phyloP scores from a whole-genome alignment of 805 yeast species.

The Henningerozyma blattae region DNA sequence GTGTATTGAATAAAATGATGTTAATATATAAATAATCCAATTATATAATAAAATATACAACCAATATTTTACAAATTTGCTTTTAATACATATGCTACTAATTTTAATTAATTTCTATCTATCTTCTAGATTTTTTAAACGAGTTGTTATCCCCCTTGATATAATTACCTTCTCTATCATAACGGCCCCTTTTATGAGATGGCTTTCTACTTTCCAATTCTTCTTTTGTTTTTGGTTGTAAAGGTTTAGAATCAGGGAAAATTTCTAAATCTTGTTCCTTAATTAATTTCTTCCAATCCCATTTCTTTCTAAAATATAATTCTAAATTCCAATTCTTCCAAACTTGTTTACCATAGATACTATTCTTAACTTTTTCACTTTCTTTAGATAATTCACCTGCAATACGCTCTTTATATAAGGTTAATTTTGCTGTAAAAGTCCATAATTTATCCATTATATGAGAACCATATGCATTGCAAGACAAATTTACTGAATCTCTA shows the following conservation, averaged over 20 bases:
- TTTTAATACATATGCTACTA: too few species aligned
- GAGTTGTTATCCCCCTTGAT: not conserved
- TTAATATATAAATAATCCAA: too few species aligned
- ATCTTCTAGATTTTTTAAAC: not conserved
- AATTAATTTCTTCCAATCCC: conserved; percentile 67
- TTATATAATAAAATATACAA: too few species aligned
- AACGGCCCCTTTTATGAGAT: too few species aligned
- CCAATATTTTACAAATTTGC: too few species aligned
- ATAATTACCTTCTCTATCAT: not conserved
- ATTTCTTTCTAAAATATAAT: conserved; percentile 34
- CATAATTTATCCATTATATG: conserved; percentile 80
- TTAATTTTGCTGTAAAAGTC: conserved; percentile 64
- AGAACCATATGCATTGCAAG: conserved; percentile 84
- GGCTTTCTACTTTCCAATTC: too few species aligned
- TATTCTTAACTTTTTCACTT: conserved; percentile 63
- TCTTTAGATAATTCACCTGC: conserved; percentile 53
- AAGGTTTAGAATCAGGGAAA: conserved; percentile 26
- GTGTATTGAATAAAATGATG: too few species aligned
- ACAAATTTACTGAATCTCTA: conserved; percentile 43
- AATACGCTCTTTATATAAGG: conserved; percentile 76
- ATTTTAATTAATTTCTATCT: not conserved
- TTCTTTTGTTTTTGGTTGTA: conserved; percentile 16
- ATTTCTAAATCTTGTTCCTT: conserved; percentile 38
- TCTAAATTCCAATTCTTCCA: conserved; percentile 97
- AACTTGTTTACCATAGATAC: conserved; percentile 78